Conservation (phyloP, 2,329 filamentous ascomycete species). For the Amylocarpus encephaloides region DNA sequence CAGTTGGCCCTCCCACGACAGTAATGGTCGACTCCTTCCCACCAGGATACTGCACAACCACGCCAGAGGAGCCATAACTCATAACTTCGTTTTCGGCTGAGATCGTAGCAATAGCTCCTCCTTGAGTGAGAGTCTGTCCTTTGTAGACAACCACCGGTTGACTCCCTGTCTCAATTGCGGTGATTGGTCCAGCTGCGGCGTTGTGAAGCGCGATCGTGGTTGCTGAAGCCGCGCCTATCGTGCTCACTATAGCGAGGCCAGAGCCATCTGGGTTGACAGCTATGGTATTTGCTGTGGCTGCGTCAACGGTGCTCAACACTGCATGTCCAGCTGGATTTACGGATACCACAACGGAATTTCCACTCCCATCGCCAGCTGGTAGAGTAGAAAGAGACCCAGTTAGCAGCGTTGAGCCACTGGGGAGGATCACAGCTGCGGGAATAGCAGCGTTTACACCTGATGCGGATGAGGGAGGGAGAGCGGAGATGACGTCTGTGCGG, state of each 20-base stretch:
- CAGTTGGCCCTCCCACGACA: not conserved
- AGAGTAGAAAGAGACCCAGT: not conserved
- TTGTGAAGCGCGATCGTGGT: not conserved
- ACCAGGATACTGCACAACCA: slow-evolving; percentile 14
- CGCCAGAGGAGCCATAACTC: slow-evolving; percentile 7
- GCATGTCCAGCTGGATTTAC: not conserved
- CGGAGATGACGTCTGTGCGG: not conserved
- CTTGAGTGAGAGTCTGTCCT: slow-evolving; percentile 8
- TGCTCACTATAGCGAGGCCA: not conserved
- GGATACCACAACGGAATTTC: not conserved
- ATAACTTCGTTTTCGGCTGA: slow-evolving; percentile 6
- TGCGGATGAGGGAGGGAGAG: not conserved
- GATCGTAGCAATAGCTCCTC: slow-evolving; percentile 12
- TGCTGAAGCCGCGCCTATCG: not conserved
- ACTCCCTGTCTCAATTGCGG: not conserved
- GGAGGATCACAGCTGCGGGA: slow-evolving; percentile 73
- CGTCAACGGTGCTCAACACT: not conserved
- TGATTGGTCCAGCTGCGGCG: slow-evolving; percentile 1
- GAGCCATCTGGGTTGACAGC: not conserved
- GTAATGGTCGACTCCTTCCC: slow-evolving; percentile 4
- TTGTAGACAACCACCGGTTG: not conserved
- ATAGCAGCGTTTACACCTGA: slow-evolving; percentile 29
- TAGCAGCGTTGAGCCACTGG: not conserved
- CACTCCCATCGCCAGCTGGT: not conserved
- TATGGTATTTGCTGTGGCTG: not conserved